Conservation (phyloP, 306 rosid genomes). For the Boehmeria nivea region DNA sequence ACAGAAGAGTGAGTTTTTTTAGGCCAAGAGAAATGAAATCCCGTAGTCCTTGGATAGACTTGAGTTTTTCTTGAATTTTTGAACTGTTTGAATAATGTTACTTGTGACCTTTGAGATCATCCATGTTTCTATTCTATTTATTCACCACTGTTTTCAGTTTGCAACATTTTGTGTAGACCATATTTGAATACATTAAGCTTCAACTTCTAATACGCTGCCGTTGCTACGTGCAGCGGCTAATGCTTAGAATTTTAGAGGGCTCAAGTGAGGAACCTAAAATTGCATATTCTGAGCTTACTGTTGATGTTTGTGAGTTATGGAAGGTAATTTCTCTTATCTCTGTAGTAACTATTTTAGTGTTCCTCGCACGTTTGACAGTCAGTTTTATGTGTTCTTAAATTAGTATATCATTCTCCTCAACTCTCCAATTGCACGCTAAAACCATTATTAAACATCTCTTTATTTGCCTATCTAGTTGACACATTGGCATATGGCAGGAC, state of each 20-base stretch:
- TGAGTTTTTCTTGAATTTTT: not conserved
- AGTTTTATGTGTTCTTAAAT: not conserved
- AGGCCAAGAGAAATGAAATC: no score
- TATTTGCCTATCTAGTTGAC: constrained; percentile 4
- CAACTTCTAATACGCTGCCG: constrained; percentile 1
- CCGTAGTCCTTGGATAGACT: not conserved
- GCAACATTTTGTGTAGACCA: not conserved
- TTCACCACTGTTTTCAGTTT: not conserved
- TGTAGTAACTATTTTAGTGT: not conserved
- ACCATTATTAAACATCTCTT: no score
- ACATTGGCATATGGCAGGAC: constrained; percentile 44
- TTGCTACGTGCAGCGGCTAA: constrained; percentile 52
- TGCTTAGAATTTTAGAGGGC: constrained; percentile 45
- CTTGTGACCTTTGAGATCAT: no score
- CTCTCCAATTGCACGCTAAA: not conserved
- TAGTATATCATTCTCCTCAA: not conserved
- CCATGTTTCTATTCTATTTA: no score
- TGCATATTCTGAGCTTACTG: constrained; percentile 21
- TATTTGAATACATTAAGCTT: not conserved
- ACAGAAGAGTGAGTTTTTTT: constrained; percentile 67
- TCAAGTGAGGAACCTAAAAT: constrained; percentile 19
- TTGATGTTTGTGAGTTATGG: constrained; percentile 35
- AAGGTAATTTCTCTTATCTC: constrained; percentile 40
- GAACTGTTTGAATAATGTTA: no score
- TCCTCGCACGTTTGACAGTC: no score